Base-by-base conservation (phyloP, 805 yeast genomes). In the Komagataella mondaviorum region DNA sequence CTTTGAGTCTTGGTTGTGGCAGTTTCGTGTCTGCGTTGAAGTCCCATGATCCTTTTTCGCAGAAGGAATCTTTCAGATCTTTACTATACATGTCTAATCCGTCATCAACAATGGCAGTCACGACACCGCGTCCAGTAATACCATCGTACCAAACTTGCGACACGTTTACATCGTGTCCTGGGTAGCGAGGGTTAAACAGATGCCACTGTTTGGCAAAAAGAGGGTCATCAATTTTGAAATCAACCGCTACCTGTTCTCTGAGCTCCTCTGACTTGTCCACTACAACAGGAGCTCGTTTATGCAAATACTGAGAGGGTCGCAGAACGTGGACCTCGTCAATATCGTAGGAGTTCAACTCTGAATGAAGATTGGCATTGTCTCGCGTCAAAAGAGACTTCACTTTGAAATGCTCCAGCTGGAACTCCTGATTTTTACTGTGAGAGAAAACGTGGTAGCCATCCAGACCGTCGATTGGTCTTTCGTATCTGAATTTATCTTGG, bases 91-190 rank as follows among this genome's bases (percentile, higher is more conserved):
- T 82, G 67, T 93, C 99, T 23, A 93, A 66, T 1, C 99, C 99
- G 67, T 93, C 99, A 66, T 93, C 99, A 0, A 93, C 85, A 45
- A 93, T 76, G 1, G 97, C 96, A 1, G 90, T 83, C 1, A 86
- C 88, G 5, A 88, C 73, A 4, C 93, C 91, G 44, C 73, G 65
- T 1, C 99, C 99, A 0, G 93, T 84, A 52, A 85, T 78, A 49
- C 84, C 85, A 53, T 80, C 80, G 30, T 72, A 70, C 99, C 99
- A 93, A 10, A 88, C 80, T 0, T 86, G 89, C 1, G 86, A 67
- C 12, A 89, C 91, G 60, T 93, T 91, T 50, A 93, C 80, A 64
- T 91, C 98, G 59, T 88, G 75, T 0, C 95, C 95, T 0, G 85
- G 87, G 56, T 70, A 80, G 6, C 65, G 63, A 0, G 87, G 71